Evolutionary conservation across 768 basidiomycete species (phyloP), one percentile per base, ranked within the genome.

Genomic region (Chiua virens): DNA sequence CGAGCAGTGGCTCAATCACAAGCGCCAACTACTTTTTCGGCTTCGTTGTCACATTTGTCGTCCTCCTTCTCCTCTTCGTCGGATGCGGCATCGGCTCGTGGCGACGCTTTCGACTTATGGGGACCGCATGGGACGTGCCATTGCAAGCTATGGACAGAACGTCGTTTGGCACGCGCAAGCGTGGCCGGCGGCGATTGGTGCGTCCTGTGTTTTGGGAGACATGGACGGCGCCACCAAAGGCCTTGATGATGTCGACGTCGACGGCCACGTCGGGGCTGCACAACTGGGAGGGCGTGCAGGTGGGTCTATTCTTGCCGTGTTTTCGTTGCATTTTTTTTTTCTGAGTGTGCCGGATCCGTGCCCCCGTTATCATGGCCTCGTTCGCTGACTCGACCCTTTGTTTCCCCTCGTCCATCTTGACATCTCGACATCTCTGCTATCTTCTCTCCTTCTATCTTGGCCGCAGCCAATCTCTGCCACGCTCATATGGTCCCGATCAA

Each of bases 71-170:
- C 40, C 61, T 82, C 42, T 81, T 82, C 47, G 66, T 81, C 9
- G 76, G 71, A 4, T 81, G 79, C 44, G 79, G 78, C 8, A 56
- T 83, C 15, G 69, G 75, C 42, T 74, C 79, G 17, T 71, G 81
- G 52, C 65, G 78, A 40, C 63, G 79, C 17, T 60, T 68, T 37
- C 52, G 50, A 37, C 43, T 64, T 14, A 8, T 56, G 13, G 54
- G 57, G 22, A 50, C 56, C 0, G 50, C 52, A 0, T 68, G 62
- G 62, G 64, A 64, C n/a, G 49, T 41, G 1, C 53, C 42, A 2
- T 11, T 64, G 17, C 60, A 58, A 25, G 55, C 45, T 38, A 51
- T 62, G 42, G 61, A 58, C 0, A 54, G 51, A 1, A 38, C 21
- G 17, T 10, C 46, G 5, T 50, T 55, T n/a, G 37, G 9, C 0